Conservation (phyloP, 2,329 filamentous ascomycete species). For the Ramularia collo-cygni region DNA sequence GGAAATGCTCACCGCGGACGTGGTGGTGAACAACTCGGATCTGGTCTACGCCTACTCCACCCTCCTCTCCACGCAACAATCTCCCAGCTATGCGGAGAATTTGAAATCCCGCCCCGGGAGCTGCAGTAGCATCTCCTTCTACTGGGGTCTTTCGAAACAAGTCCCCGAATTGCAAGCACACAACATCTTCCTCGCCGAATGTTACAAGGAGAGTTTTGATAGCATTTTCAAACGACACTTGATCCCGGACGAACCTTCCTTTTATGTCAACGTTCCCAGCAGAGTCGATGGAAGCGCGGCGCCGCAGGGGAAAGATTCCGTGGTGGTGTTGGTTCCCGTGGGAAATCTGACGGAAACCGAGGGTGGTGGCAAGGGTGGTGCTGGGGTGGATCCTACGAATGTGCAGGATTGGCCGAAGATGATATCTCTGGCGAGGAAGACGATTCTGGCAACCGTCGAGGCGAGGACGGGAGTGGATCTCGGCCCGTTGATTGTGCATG, state of each 20-base stretch:
- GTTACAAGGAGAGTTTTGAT: constrained; percentile 68
- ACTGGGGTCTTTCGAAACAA: constrained; percentile 59
- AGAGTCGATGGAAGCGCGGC: constrained; percentile 62
- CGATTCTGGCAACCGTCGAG: constrained; percentile 55
- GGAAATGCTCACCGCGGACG: constrained; percentile 54
- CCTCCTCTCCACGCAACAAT: constrained; percentile 46
- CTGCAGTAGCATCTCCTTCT: constrained; percentile 70
- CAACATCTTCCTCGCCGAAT: constrained; percentile 71
- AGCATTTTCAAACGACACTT: constrained; percentile 64
- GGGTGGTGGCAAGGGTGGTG: constrained; percentile 21
- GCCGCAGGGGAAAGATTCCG: constrained; percentile 55
- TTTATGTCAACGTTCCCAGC: constrained; percentile 71
- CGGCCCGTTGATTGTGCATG: constrained; percentile 48
- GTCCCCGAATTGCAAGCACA: constrained; percentile 61
- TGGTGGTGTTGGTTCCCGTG: constrained; percentile 66
- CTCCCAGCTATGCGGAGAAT: constrained; percentile 35
- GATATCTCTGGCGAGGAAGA: constrained; percentile 51
- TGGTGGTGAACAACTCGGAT: constrained; percentile 66
- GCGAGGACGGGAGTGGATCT: constrained; percentile 52
- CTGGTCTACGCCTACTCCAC: constrained; percentile 68
- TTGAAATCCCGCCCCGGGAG: constrained; percentile 50
- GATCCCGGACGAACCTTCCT: constrained; percentile 62
- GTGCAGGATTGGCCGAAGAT: constrained; percentile 57
- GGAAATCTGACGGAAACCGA: constrained; percentile 52
- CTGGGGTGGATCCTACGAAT: constrained; percentile 35